Evolutionary conservation across 352 stramenopile genomes (phyloP).

Genomic region (Phytophthora sp.): DNA sequence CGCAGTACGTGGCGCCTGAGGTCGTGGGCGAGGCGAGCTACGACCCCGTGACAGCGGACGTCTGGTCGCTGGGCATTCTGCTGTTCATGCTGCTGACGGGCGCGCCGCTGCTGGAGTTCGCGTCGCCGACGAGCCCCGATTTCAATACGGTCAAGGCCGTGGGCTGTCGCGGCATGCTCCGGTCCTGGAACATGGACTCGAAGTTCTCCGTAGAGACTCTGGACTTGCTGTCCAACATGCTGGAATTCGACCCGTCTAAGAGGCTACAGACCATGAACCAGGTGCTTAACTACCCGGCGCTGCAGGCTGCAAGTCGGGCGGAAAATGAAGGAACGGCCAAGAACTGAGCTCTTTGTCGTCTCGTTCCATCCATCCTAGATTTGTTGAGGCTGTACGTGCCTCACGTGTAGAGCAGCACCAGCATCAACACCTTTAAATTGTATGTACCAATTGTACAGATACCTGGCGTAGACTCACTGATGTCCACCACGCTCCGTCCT

Average conservation of each 20-base stretch:
- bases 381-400: neutral
- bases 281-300: conserved; percentile 32
- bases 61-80: conserved; percentile 67
- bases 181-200: conserved; percentile 37
- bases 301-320: conserved; percentile 6
- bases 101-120: conserved; percentile 45
- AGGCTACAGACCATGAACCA: conserved; percentile 38
- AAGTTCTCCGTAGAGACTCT: conserved; percentile 24
- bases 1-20: conserved; percentile 47
- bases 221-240: conserved; percentile 42
- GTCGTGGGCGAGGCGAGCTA: conserved; percentile 37
- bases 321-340: neutral
- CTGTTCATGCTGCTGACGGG: conserved; percentile 70
- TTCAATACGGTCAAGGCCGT: conserved; percentile 38
- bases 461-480: too few species aligned
- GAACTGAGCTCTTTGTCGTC: neutral
- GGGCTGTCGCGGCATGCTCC: conserved; percentile 44
- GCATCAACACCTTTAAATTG: too few species aligned
- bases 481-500: too few species aligned
- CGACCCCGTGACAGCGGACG: conserved; percentile 43
- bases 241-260: conserved; percentile 37
- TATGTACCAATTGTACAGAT: too few species aligned
- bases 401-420: neutral
- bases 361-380: neutral
- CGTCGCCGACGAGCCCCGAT: conserved; percentile 30